phyloP scores from a whole-genome alignment of 2,329 filamentous ascomycete genomes.

The Exserohilum turcica region DNA sequence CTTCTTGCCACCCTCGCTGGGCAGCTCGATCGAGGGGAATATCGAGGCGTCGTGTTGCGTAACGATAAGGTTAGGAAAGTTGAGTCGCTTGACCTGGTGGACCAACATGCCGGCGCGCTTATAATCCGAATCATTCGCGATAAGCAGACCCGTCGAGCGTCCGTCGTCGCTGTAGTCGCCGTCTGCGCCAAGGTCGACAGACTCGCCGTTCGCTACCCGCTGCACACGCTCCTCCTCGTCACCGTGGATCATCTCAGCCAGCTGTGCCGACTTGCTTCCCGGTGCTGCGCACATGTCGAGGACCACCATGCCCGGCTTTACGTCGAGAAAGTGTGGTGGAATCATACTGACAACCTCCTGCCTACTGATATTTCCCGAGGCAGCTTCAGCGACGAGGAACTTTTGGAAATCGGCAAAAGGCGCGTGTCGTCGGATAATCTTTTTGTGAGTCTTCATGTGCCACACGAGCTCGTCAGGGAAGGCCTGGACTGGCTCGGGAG shows the following conservation, averaged over 20 bases:
- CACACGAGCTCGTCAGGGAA: conserved; percentile 95
- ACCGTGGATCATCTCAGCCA: conserved; percentile 90
- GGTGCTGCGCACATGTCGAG: conserved; percentile 96
- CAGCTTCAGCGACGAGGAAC: conserved; percentile 96
- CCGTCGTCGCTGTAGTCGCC: conserved; percentile 73
- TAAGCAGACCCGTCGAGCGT: conserved; percentile 84
- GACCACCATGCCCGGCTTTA: conserved; percentile 88
- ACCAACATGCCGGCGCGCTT: conserved; percentile 96
- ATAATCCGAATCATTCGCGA: conserved; percentile 97
- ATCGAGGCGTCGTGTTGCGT: conserved; percentile 97
- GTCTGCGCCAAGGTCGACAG: conserved; percentile 60
- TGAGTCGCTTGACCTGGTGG: conserved; percentile 95
- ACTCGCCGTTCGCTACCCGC: conserved; percentile 69
- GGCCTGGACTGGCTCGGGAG: conserved; percentile 83
- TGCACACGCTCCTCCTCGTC: conserved; percentile 88
- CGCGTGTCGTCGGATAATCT: conserved; percentile 88
- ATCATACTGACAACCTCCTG: conserved; percentile 99
- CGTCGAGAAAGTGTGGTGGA: conserved; percentile 88
- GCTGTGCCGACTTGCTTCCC: conserved; percentile 93
- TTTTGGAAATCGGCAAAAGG: conserved; percentile 97
- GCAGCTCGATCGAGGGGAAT: conserved; percentile 90
- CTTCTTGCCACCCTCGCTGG: conserved; percentile 61
- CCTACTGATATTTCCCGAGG: conserved; percentile 94
- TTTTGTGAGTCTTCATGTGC: conserved; percentile 98
- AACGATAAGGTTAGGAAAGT: conserved; percentile 93